Evolutionary conservation across 2,329 filamentous ascomycete species (phyloP).

Genomic region (Pestalotiopsis sp.): DNA sequence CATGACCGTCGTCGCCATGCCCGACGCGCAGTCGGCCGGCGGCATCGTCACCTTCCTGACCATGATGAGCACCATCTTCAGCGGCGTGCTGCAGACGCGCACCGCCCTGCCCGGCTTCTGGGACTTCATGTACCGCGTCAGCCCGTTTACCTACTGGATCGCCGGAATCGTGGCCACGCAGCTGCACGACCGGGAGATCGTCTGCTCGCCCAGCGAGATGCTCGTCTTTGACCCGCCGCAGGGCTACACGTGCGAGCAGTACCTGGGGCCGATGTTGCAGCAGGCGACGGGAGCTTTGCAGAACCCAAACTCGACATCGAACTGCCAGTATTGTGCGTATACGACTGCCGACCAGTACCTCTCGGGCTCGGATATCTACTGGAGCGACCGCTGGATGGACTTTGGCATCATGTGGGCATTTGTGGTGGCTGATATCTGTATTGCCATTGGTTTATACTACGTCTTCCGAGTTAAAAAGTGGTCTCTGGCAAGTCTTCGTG

Average conservation of each 20-base stretch:
- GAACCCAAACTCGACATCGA: slow-evolving; percentile 47
- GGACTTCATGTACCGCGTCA: slow-evolving; percentile 83
- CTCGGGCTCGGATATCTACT: slow-evolving; percentile 50
- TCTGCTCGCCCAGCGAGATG: slow-evolving; percentile 72
- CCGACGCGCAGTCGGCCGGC: slow-evolving; percentile 69
- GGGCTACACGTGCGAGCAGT: slow-evolving; percentile 62
- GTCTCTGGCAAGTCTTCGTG: neutral
- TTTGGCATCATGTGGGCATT: slow-evolving; percentile 66
- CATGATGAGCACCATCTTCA: slow-evolving; percentile 63
- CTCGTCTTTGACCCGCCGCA: slow-evolving; percentile 65
- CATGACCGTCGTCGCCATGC: slow-evolving; percentile 72
- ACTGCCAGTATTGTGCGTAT: slow-evolving; percentile 61
- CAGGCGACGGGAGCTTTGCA: slow-evolving; percentile 51
- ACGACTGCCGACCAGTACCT: slow-evolving; percentile 57
- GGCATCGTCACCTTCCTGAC: slow-evolving; percentile 67
- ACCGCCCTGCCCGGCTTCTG: slow-evolving; percentile 71
- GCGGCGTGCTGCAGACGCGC: slow-evolving; percentile 43
- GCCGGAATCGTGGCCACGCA: slow-evolving; percentile 71
- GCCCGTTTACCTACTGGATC: slow-evolving; percentile 82
- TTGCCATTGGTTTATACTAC: slow-evolving; percentile 60
- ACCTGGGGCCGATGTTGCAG: slow-evolving; percentile 55
- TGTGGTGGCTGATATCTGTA: slow-evolving; percentile 59
- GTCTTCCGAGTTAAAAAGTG: slow-evolving; percentile 41
- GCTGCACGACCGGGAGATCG: slow-evolving; percentile 67
- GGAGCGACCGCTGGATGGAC: slow-evolving; percentile 67